Conservation (phyloP, 768 basidiomycete genomes). For the Termitomyces sp. region DNA sequence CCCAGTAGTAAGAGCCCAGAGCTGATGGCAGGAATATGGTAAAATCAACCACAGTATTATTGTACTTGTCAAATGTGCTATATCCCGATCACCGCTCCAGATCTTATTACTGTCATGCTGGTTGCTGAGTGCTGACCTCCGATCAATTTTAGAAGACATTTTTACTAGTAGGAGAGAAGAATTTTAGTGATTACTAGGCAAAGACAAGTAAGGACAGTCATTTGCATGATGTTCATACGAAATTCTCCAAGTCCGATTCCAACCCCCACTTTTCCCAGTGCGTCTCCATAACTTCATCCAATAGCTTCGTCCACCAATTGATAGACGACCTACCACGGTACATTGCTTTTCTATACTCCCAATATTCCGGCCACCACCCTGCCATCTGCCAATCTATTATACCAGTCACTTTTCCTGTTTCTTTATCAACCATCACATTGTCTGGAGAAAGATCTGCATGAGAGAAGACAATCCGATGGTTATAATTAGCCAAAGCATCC, state of each 20-base stretch:
- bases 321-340: neutral
- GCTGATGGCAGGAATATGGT: neutral
- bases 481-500: neutral
- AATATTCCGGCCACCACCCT: conserved; percentile 15
- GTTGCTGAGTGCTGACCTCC: no score
- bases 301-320: neutral
- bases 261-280: neutral
- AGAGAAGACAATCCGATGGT: conserved; percentile 1
- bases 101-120: no score
- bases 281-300: neutral
- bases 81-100: neutral
- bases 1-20: no score
- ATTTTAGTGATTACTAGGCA: neutral
- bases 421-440: neutral
- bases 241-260: neutral
- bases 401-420: conserved; percentile 10
- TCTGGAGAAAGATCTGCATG: neutral
- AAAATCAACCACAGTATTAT: neutral
- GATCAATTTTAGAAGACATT: no score
- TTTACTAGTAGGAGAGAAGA: neutral
- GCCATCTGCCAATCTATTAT: conserved; percentile 17
- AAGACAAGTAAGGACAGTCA: no score
- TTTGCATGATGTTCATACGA: neutral
- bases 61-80: no score
- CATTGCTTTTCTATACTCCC: conserved; percentile 13